Base-by-base conservation (phyloP, 2,329 filamentous ascomycete species). In the Myrmaecium sp. region DNA sequence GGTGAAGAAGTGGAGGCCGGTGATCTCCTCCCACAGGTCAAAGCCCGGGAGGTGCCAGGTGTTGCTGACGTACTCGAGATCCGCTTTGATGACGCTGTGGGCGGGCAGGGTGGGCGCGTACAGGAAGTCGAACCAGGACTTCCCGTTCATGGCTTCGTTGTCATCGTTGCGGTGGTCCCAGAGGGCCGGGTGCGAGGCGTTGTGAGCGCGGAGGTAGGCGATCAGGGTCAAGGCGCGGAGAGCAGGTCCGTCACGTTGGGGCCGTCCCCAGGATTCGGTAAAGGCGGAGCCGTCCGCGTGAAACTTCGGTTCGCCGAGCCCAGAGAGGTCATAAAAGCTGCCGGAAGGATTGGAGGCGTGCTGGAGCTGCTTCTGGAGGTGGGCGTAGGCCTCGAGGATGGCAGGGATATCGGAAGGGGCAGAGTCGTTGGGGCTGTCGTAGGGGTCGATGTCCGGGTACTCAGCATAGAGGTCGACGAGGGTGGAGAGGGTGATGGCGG, bases 131-230 rank as follows among this genome's bases (percentile, higher is more conserved):
- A 46, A 52, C 32, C 49, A 52, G 23, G 43, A 34, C 5, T 36
- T 2, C 79, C 79, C 77, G 78, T 84, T 22, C 79, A 54, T 21
- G 66, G 58, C 23, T 55, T 46, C 3, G 30, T 25, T 21, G n/a
- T 17, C 3, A 79, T 79, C 77, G 77, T 84, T 22, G 79, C 55
- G 23, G 66, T 59, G 23, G 55, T 47, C 4, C 35, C 54, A 54
- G 1, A 52, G 33, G 3, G 38, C 35, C 6, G 54, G 49, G 20
- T 57, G 42, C 6, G 52, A 52, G 11, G 43, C 35, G 31, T 57
- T 56, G 36, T 54, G 52, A 17, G 46, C 46, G 6, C 43, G 48
- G 4, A 57, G 36, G 26, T 54, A 58, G 13, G 41, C 38, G 34
- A 58, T 58, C 12, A 58, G 40, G 5, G 55, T 54, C 20, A 54